These are phyloP conservation scores for Colletotrichum viniferum DNA, from an alignment of 2,329 filamentous ascomycete genomes.

Conservation along the genomic window DNA sequence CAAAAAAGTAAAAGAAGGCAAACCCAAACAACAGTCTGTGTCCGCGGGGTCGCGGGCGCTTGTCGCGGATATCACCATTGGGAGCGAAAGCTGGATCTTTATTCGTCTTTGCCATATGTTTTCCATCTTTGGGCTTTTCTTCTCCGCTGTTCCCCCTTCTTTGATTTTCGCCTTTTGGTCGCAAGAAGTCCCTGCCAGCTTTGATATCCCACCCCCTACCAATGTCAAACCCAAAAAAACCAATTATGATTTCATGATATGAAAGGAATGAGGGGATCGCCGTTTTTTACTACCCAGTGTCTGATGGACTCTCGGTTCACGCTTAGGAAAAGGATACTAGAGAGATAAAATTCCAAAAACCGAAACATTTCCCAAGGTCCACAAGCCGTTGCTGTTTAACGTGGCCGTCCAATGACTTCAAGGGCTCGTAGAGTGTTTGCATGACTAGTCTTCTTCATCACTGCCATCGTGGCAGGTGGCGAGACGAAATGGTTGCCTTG, in stretches of 20 bases:
- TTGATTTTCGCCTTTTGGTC: neutral
- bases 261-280: neutral
- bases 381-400: neutral
- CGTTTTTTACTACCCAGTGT: neutral
- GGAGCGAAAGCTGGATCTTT: constrained; percentile 2
- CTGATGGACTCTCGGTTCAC: neutral
- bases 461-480: neutral
- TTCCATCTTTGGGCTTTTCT: neutral
- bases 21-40: neutral
- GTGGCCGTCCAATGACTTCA: neutral
- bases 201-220: neutral
- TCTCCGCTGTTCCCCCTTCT: neutral
- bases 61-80: neutral
- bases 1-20: neutral
- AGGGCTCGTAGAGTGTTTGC: neutral
- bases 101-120: neutral
- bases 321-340: neutral
- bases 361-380: neutral
- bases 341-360: neutral
- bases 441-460: neutral
- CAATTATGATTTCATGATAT: constrained; percentile 18
- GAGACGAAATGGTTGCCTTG: neutral
- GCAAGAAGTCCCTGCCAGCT: neutral
- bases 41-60: neutral
- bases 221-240: neutral